Conservation (phyloP, 2,329 filamentous ascomycete species). For the Talaromyces rugulosus region DNA sequence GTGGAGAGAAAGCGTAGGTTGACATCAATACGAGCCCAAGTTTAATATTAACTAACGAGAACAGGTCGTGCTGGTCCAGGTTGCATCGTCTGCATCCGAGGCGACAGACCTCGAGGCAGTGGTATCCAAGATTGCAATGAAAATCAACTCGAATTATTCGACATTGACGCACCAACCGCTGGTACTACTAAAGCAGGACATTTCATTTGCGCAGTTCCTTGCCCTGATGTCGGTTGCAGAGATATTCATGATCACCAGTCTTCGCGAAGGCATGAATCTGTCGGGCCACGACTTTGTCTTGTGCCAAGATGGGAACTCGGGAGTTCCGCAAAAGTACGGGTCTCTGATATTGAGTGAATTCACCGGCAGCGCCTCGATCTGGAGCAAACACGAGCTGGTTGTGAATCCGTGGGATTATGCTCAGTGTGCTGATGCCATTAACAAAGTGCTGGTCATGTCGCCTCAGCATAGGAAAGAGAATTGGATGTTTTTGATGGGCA, state of each 20-base stretch:
- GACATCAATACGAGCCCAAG: not conserved
- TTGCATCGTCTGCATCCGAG: slow-evolving; percentile 75
- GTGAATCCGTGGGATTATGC: slow-evolving; percentile 95
- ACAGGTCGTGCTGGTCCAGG: slow-evolving; percentile 81
- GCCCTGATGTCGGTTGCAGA: slow-evolving; percentile 84
- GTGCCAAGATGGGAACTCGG: slow-evolving; percentile 76
- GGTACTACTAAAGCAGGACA: slow-evolving; percentile 89
- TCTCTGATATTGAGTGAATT: slow-evolving; percentile 92
- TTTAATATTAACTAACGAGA: not conserved
- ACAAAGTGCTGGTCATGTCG: slow-evolving; percentile 74
- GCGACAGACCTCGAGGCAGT: slow-evolving; percentile 79
- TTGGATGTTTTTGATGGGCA: slow-evolving; percentile 68
- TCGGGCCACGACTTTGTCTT: slow-evolving; percentile 89
- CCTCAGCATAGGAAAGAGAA: slow-evolving; percentile 67
- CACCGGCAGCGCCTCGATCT: slow-evolving; percentile 82
- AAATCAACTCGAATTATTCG: slow-evolving; percentile 85
- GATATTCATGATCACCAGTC: slow-evolving; percentile 84
- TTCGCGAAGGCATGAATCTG: slow-evolving; percentile 94
- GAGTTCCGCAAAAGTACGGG: slow-evolving; percentile 67
- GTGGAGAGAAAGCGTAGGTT: slow-evolving; percentile 66
- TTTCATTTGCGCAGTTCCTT: slow-evolving; percentile 87
- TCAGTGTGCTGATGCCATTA: slow-evolving; percentile 79
- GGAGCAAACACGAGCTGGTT: slow-evolving; percentile 70
- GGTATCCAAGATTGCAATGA: slow-evolving; percentile 86
- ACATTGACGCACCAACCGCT: slow-evolving; percentile 87